phyloP scores from a whole-genome alignment of 83 land plant genomes.

The Isoetes engelmannii region DNA sequence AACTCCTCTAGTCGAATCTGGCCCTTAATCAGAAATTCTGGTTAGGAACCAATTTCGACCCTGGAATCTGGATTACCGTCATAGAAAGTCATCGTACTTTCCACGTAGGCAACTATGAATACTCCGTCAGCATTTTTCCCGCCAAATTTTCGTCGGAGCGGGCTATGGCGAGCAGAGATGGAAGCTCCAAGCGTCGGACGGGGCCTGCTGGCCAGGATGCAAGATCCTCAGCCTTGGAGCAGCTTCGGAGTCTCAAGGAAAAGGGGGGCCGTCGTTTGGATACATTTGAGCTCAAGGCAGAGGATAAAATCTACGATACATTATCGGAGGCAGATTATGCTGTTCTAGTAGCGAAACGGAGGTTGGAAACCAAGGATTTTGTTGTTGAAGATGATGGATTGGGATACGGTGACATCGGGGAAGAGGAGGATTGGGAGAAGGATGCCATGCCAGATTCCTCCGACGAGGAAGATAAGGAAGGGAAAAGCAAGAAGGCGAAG shows the following conservation, averaged over 20 bases:
- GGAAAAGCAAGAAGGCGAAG: conserved; percentile 24
- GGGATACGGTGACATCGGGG: conserved; percentile 79
- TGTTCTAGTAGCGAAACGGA: conserved; percentile 61
- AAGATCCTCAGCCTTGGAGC: conserved; percentile 60
- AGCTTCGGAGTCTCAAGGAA: conserved; percentile 52
- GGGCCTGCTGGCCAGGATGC: conserved; percentile 4
- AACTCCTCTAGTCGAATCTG: too few relatives aligned
- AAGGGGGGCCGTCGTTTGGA: conserved; percentile 56
- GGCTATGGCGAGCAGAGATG: too few relatives aligned
- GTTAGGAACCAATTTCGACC: too few relatives aligned
- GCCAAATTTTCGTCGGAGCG: too few relatives aligned
- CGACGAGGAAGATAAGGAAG: conserved; percentile 33
- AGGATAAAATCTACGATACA: conserved; percentile 79
- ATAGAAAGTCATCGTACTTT: too few relatives aligned
- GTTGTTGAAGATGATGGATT: conserved; percentile 79
- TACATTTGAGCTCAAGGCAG: conserved; percentile 55
- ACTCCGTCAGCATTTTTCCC: too few relatives aligned
- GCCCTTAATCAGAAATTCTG: too few relatives aligned
- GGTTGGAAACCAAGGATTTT: conserved; percentile 52
- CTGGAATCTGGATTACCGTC: too few relatives aligned
- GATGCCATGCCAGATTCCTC: conserved; percentile 29
- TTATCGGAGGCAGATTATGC: conserved; percentile 75
- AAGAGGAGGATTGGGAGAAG: conserved; percentile 85
- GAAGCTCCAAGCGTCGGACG: too few relatives aligned
- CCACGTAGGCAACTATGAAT: too few relatives aligned